phyloP scores from a whole-genome alignment of 495 filamentous ascomycete species.

The Aspergillus hancockii region DNA sequence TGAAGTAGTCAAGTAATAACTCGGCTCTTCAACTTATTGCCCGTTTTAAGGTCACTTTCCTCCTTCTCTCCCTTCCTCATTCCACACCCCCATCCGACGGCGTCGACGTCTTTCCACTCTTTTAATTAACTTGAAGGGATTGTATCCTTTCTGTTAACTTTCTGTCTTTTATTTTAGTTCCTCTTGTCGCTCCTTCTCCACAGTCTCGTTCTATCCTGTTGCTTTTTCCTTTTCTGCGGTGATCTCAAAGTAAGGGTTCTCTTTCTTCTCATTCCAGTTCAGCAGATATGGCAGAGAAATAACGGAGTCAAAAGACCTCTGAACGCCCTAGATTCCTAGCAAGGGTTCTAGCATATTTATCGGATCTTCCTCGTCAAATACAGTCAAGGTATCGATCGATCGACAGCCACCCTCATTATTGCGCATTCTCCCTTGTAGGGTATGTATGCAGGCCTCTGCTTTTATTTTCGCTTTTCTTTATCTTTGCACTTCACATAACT shows the following conservation, averaged over 20 bases:
- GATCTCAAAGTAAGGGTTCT: neutral
- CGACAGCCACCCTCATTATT: slow-evolving; percentile 3
- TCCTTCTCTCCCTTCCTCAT: slow-evolving; percentile 1
- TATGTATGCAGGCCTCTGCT: slow-evolving; percentile 7
- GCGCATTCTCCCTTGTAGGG: neutral
- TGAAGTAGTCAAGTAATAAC: neutral
- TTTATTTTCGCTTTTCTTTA: neutral
- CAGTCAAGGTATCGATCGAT: slow-evolving; percentile 5
- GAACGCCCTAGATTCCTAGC: slow-evolving; percentile 10
- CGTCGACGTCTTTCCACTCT: slow-evolving; percentile 16
- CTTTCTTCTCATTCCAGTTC: neutral
- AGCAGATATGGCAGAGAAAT: neutral
- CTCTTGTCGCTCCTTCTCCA: neutral
- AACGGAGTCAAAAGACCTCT: neutral
- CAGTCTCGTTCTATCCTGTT: slow-evolving; percentile 6
- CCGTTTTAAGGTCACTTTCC: slow-evolving; percentile 1
- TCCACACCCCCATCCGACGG: slow-evolving; percentile 2
- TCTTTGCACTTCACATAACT: neutral
- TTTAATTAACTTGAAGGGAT: slow-evolving; percentile 4
- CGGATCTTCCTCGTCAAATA: neutral
- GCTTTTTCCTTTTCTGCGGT: neutral
- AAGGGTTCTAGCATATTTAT: slow-evolving; percentile 1
- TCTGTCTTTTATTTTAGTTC: slow-evolving; percentile 1
- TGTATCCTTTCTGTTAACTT: slow-evolving; percentile 5
- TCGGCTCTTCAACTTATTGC: slow-evolving; percentile 8